Percentiles rank a stretch among this genome's conserved stretches.
These are phyloP conservation scores for Persicaria maculosa DNA, from an alignment of 148 eudicot genomes.

Conservation along the genomic window DNA sequence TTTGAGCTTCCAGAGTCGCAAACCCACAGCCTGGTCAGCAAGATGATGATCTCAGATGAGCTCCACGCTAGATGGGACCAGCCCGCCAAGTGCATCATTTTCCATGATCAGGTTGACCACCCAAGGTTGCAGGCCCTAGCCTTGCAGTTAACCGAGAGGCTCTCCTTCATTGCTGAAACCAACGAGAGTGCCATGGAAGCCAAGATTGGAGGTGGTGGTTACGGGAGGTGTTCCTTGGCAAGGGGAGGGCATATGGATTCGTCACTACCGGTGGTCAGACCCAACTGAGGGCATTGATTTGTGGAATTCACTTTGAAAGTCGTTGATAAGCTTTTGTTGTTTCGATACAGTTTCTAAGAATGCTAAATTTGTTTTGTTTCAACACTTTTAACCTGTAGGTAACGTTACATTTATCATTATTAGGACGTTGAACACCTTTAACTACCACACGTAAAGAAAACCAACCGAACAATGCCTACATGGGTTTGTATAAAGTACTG, in stretches of 20 bases:
- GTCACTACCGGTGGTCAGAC: slow-evolving; percentile 68
- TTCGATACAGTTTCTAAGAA: too few relatives aligned
- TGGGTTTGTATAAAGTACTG: too few relatives aligned
- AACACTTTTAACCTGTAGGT: too few relatives aligned
- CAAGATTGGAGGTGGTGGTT: slow-evolving; percentile 55
- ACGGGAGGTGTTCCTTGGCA: slow-evolving; percentile 27
- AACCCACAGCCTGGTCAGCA: slow-evolving; percentile 66
- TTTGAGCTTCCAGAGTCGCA: slow-evolving; percentile 65
- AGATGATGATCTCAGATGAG: slow-evolving; percentile 85
- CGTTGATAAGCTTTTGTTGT: too few relatives aligned
- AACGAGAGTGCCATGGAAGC: slow-evolving; percentile 76
- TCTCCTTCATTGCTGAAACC: slow-evolving; percentile 59
- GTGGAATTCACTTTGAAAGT: too few relatives aligned
- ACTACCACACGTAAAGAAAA: too few relatives aligned
- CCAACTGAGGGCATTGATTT: slow-evolving; percentile 46
- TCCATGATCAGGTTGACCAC: slow-evolving; percentile 61
- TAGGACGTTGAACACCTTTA: too few relatives aligned
- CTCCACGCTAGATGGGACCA: slow-evolving; percentile 86
- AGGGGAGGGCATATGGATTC: slow-evolving; percentile 56
- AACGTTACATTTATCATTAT: too few relatives aligned
- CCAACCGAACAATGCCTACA: too few relatives aligned
- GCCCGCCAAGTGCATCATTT: slow-evolving; percentile 57
- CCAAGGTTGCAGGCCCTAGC: slow-evolving; percentile 68
- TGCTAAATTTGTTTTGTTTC: too few relatives aligned
- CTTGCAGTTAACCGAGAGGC: slow-evolving; percentile 70